Conservation (phyloP, 2,329 filamentous ascomycete genomes). For the Lachnellula cervina region DNA sequence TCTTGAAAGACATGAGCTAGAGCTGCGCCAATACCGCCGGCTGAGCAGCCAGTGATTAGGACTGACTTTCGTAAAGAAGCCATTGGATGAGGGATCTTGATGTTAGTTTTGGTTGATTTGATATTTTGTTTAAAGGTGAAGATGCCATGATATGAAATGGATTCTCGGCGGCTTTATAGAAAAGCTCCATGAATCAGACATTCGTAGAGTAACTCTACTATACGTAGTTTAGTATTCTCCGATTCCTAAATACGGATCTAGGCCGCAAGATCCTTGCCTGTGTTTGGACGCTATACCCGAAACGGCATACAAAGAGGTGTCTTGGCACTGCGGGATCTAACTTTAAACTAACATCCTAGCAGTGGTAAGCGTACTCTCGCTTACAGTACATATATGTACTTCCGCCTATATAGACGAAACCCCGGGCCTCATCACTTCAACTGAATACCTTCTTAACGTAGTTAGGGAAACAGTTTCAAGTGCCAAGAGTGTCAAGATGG, state of each 20-base stretch:
- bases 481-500: not conserved
- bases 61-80: slow-evolving; percentile 15
- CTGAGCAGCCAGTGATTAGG: slow-evolving; percentile 36
- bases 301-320: not conserved
- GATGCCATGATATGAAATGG: not conserved
- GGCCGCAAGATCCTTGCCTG: not conserved
- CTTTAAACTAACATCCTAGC: not conserved
- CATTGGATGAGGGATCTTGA: not conserved
- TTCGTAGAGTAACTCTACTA: not conserved
- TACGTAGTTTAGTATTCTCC: not conserved
- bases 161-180: not conserved
- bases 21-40: slow-evolving; percentile 36
- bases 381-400: too few species aligned
- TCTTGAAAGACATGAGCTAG: slow-evolving; percentile 34
- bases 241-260: not conserved
- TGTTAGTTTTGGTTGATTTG: not conserved
- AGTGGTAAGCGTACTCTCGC: not conserved
- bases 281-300: not conserved
- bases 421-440: not conserved
- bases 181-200: not conserved
- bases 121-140: not conserved
- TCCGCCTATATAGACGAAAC: too few species aligned
- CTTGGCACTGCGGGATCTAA: not conserved
- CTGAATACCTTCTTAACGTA: not conserved
- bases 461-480: not conserved